Base-by-base conservation (phyloP, 805 yeast species). In the Cyberlindnera samutprakarnensis region DNA sequence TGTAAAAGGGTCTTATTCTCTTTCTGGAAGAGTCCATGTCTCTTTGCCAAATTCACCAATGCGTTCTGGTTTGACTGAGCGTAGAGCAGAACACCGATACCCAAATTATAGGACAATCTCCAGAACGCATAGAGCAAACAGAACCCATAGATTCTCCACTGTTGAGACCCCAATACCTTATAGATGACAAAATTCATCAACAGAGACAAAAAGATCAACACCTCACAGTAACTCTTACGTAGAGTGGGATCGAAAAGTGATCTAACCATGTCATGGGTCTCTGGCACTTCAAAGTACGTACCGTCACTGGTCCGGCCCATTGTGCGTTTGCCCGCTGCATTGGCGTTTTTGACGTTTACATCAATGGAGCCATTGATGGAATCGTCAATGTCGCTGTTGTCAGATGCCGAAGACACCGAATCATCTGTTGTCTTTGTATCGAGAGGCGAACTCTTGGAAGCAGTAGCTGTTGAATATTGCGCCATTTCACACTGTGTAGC, bases 211-310 rank as follows among this genome's bases (percentile, higher is more conserved):
- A 80, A 65, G 36, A 83, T 82, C 23, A 70, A 43, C n/a, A 68
- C 41, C 49, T 84, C 95, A 29, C 76, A 66, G 31, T 70, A 56
- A 0, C 88, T 77, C 49, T 84, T 85, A 32, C 70, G 66, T 32
- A 82, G 56, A 1, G 78, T 69, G 3, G 94, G 92, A 57, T 84
- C 90, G 45, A 84, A 76, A 30, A 85, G 59, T 2, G 90, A 78
- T 40, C 85, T 67, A 21, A 84, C 80, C 92, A 84, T 83, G 51
- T 84, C 94, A 47, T 78, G 80, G 19, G 94, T 84, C 43, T 70
- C 46, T 10, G 67, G 67, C 1, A 63, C 64, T 5, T 41, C 32
- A 30, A 62, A 62, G 4, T 42, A 41, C 4, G 39, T 39, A 11
- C 56, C 60, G 14, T 58, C 49, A 7, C 61, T 36, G 6, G 54